Conservation (phyloP, 371 early-diverging fungal genomes). For the Dinochytrium kinnereticum region DNA sequence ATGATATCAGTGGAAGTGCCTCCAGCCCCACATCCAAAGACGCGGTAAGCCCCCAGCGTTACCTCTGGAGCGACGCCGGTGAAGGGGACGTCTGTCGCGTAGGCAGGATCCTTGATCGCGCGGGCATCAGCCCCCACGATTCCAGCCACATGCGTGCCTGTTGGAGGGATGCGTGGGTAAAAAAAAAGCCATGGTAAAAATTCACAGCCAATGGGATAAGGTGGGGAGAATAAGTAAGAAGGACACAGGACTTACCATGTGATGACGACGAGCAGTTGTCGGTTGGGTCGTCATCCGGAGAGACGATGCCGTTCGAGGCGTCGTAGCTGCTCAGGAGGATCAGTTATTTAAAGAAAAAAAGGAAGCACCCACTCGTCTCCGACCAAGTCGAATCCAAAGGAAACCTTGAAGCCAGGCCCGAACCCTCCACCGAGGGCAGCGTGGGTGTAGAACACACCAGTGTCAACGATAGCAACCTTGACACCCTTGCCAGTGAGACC, state of each 20-base stretch:
- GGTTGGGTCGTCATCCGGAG: constrained; percentile 58
- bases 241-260: neutral
- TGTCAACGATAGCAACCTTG: constrained; percentile 56
- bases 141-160: constrained; percentile 67
- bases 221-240: constrained; percentile 41
- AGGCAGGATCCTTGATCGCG: constrained; percentile 22
- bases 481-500: constrained; percentile 41
- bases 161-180: neutral
- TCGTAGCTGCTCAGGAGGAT: constrained; percentile 26
- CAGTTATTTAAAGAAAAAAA: neutral
- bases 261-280: constrained; percentile 54
- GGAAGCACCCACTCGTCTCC: constrained; percentile 30
- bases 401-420: constrained; percentile 9
- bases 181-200: neutral
- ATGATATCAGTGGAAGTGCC: constrained; percentile 2
- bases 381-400: constrained; percentile 39
- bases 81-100: constrained; percentile 22
- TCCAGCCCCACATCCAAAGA: constrained; percentile 68
- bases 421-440: constrained; percentile 65
- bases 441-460: constrained; percentile 68
- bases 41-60: constrained; percentile 38
- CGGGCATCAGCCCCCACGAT: constrained; percentile 58
- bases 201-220: constrained; percentile 36
- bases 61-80: constrained; percentile 48
- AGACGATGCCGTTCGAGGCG: constrained; percentile 7